Evolutionary conservation across 2,329 filamentous ascomycete species (phyloP), one percentile per base, ranked within the genome.

Genomic region (Xylaria sp.): DNA sequence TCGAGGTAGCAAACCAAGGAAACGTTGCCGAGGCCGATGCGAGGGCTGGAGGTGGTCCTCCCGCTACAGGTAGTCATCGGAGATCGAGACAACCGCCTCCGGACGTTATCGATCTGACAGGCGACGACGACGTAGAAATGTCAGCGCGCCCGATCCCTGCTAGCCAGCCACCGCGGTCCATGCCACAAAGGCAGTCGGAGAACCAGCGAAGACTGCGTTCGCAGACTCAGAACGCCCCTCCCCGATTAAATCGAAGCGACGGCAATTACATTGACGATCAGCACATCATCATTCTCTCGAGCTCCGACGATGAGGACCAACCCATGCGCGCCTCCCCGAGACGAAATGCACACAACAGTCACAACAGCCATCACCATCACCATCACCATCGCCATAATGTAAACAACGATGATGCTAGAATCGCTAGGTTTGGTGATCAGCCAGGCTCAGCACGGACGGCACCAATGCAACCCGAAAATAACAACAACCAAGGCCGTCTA

Each of bases 291-390:
- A 60, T 76, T 25, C 69, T 78, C 30, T 68, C 76, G 15, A 70
- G 73, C 46, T 77, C 76, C 0, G 76, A 78, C 60, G 75, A 74
- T 7, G 76, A 78, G 41, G 75, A 76, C 28, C 72, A 70, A 13
- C 71, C 66, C 30, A 34, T 69, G 57, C 53, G 48, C 50, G 60
- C 60, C 57, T n/a, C 56, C 53, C 59, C 60, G 12, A 36, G 57
- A 60, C 67, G 64, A 23, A 65, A 65, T 45, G 25, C 48, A 10
- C 52, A 43, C 25, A 66, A 64, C 45, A 43, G 20, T 34, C 46
- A 39, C 36, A 65, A 63, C 52, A 39, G 20, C 39, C 46, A 58
- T 39, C 36, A 39, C 36, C 36, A 39, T 15, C 36, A 39, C 34
- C 34, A 39, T 13, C 34, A 36, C 39, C 46, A 58, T 36, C 53